These are phyloP conservation scores for Claviceps humidiphila DNA, from an alignment of 2,329 filamentous ascomycete species.

Conservation along the genomic window DNA sequence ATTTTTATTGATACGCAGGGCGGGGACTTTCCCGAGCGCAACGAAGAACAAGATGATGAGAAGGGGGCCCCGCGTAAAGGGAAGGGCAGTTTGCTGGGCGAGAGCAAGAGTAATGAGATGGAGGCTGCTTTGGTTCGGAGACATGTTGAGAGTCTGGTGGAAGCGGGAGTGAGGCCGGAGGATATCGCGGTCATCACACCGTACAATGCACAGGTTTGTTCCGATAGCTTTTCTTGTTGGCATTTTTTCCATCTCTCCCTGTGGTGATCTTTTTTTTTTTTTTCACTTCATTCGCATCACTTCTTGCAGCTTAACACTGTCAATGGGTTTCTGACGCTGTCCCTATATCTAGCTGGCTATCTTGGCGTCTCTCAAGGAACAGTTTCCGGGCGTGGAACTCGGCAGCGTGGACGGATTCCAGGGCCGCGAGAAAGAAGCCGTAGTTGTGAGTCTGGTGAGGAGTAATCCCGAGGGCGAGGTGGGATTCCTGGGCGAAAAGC, in stretches of 20 bases:
- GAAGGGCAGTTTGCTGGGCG: constrained; percentile 31
- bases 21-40: constrained; percentile 76
- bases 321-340: constrained; percentile 2
- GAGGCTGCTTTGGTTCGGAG: constrained; percentile 69
- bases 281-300: too few relatives aligned
- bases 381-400: constrained; percentile 76
- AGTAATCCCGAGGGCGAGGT: constrained; percentile 82
- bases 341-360: constrained; percentile 48
- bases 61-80: constrained; percentile 30
- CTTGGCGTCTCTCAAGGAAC: constrained; percentile 67
- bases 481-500: constrained; percentile 84
- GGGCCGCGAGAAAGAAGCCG: constrained; percentile 89
- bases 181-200: constrained; percentile 92
- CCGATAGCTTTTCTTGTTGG: neutral
- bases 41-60: constrained; percentile 50
- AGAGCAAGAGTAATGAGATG: constrained; percentile 83
- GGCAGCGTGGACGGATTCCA: constrained; percentile 97
- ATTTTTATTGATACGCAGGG: constrained; percentile 96
- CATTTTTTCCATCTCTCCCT: neutral
- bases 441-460: constrained; percentile 84
- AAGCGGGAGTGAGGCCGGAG: constrained; percentile 63
- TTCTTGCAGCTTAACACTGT: too few relatives aligned
- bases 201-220: constrained; percentile 81
- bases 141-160: constrained; percentile 66
- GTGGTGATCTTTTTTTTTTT: neutral